phyloP scores from a whole-genome alignment of 768 basidiomycete genomes.

The Termitomyces sp. region DNA sequence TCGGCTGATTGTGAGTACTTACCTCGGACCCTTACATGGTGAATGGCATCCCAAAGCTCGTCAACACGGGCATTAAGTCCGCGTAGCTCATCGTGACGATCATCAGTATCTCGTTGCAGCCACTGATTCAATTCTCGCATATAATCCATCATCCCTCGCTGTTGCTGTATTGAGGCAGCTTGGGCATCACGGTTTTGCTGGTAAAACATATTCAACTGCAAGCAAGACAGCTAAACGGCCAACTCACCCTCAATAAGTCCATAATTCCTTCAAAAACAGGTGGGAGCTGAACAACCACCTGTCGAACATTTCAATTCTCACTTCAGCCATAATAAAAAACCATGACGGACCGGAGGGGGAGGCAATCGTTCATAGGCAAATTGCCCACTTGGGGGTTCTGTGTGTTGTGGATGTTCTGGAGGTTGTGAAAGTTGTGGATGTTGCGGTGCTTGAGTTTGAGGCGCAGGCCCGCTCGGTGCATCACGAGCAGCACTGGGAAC shows the following conservation, averaged over 20 bases:
- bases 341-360: conserved; percentile 43
- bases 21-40: conserved; percentile 31
- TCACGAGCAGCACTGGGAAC: conserved; percentile 17
- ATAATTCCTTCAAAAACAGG: conserved; percentile 63
- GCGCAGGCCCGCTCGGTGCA: background rate
- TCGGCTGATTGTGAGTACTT: conserved; percentile 6
- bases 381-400: conserved; percentile 11
- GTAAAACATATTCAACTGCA: background rate
- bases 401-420: background rate
- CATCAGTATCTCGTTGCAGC: conserved; percentile 72
- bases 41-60: conserved; percentile 37
- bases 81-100: conserved; percentile 69
- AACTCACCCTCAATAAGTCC: conserved; percentile 56
- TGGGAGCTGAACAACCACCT: conserved; percentile 61
- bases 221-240: background rate
- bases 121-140: conserved; percentile 73
- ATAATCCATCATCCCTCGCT: conserved; percentile 75
- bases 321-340: background rate
- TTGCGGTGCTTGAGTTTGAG: conserved; percentile 16
- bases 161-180: conserved; percentile 70
- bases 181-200: conserved; percentile 77
- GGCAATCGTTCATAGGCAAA: conserved; percentile 41
- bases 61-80: conserved; percentile 60
- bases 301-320: background rate
- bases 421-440: background rate